Percentiles rank a stretch among this genome's conserved stretches.
Evolutionary conservation across 306 rosid genomes (phyloP).

Genomic region (Quillaja saponaria): DNA sequence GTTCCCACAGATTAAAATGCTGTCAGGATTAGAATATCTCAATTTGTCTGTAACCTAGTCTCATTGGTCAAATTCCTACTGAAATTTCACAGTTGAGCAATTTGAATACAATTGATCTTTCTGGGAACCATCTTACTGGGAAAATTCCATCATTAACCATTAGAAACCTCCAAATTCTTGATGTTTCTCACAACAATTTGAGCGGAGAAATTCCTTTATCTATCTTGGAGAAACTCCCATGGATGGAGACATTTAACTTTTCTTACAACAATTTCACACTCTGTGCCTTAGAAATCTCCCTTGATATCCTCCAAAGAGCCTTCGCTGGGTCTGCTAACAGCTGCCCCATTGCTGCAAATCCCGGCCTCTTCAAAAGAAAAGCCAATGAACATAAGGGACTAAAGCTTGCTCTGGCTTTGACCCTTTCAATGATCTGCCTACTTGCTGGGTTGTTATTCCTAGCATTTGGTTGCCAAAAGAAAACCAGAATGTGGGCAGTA

Average conservation of each 20-base stretch:
- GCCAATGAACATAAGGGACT: conserved; percentile 47
- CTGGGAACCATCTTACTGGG: conserved; percentile 75
- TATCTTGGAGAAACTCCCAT: conserved; percentile 59
- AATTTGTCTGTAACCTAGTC: conserved; percentile 80
- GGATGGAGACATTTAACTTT: conserved; percentile 86
- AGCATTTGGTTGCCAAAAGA: conserved; percentile 85
- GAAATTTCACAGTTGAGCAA: conserved; percentile 54
- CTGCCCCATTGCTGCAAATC: conserved; percentile 97
- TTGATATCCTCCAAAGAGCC: conserved; percentile 46
- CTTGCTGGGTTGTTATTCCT: conserved; percentile 74
- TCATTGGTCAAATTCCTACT: conserved; percentile 66
- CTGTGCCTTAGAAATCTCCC: conserved; percentile 63
- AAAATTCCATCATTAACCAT: conserved; percentile 48
- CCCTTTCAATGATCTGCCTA: conserved; percentile 69
- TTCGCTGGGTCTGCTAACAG: conserved; percentile 69
- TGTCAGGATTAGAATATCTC: conserved; percentile 65
- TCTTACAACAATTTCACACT: conserved; percentile 82
- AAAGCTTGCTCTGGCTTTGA: conserved; percentile 72
- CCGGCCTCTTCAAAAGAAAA: conserved; percentile 49
- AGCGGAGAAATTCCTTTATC: conserved; percentile 71
- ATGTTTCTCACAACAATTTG: conserved; percentile 78
- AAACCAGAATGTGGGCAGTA: conserved; percentile 67
- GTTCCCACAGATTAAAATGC: conserved; percentile 58
- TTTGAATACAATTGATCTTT: conserved; percentile 75
- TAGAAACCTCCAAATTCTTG: conserved; percentile 62